Base-by-base conservation (phyloP, 2,329 filamentous ascomycete species). In the Tolypocladium guangdongense region DNA sequence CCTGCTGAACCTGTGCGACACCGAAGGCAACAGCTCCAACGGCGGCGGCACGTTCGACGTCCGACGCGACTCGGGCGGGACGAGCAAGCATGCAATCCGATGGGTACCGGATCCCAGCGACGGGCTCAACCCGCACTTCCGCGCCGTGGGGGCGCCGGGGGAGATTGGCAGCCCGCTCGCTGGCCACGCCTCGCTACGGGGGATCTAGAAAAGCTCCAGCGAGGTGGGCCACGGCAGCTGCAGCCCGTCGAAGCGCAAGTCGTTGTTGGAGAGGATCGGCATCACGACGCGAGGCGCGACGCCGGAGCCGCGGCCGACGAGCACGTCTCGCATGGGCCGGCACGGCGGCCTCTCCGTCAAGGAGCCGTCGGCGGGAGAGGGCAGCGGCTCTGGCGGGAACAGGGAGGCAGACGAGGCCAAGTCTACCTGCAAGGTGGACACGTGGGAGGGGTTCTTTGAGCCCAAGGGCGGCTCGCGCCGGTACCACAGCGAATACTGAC, bases 41-140 rank as follows among this genome's bases (percentile, higher is more conserved):
- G 93, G 93, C 47, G 92, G 92, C 46, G 93, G 93, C n/a, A 86
- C 80, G 30, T 95, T 99, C 64, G 83, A 87, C 36, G 77, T 87
- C 57, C 80, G 78, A 56, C 75, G 78, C 39, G 78, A 82, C 49
- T 56, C 56, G n/a, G 55, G 54, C 33, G 73, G 63, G 1, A 58
- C 62, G 32, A 70, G 68, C n/a, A 68, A 69, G 54, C 65, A 67
- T 38, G 60, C 62, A 7, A 76, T 86, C 51, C 74, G 79, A 18
- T 83, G 79, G 70, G 75, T 85, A 53, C 74, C 78, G 16, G 78
- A 81, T 60, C 70, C 67, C 52, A 72, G 69, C 54, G 73, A 71
- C 55, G 69, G 71, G 22, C 64, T 70, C 14, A 68, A 69, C 50
- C 63, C 68, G 18, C 66, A 68, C 50, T 72, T 67, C 56, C 72